Base-by-base conservation (phyloP, 306 rosid species). In the Rosa lucieae region DNA sequence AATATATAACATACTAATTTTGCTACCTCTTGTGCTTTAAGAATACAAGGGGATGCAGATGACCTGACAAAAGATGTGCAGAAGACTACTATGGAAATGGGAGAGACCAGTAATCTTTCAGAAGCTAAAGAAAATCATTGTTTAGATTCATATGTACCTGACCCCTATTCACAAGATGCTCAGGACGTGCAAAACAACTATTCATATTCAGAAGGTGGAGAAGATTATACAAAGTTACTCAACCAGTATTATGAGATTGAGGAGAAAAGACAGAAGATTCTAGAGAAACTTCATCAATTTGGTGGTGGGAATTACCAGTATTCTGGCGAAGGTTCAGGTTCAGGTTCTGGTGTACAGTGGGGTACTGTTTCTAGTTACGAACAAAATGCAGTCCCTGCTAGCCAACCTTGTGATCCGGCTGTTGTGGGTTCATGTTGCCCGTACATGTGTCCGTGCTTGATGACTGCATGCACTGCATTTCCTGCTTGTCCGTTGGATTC, bases 221-320 rank as follows among this genome's bases (percentile, higher is more conserved):
- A 88, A 52, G 87, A 85, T 56, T 92, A 94, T 89, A 88, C 84
- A 76, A 85, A 81, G 76, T 83, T 92, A 77, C 79, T 94, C 51
- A 79, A 77, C 11, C 81, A 85, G 70, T 94, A 88, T 79, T 89
- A 94, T 85, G 97, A 92, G 82, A 87, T 94, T 68, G 97, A 92
- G 88, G 95, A 91, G 86, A 86, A 90, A 79, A 89, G 92, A 84
- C 87, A 84, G 81, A 89, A 88, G 84, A 82, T 90, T 80, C 82
- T 86, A 77, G 93, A 89, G 79, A 93, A 88, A 80, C 89, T 94
- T 85, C 82, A 90, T 85, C 94, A 86, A 72, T 91, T 53, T 69
- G 86, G 90, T 72, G 82, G 83, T 86, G 84, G 84, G 90, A 87
- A 90, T 78, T 77, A 88, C 79, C 93, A 86, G 81, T 72, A 79